Conservation (phyloP, 768 basidiomycete species). For the Sporobolomyces phaffii region DNA sequence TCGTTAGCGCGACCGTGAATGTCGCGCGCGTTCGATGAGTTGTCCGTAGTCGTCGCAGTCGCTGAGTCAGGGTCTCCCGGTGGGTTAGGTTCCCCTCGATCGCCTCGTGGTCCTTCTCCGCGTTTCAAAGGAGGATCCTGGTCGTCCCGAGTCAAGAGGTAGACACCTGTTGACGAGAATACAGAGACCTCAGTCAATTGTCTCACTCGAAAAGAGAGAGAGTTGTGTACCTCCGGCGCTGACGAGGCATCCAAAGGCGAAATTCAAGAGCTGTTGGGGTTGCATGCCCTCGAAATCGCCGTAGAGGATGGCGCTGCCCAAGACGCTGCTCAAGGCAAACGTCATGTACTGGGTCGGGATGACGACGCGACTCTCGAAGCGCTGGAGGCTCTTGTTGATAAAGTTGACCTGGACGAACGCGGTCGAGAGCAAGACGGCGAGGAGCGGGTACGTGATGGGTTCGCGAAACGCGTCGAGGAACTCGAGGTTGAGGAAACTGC, state of each 20-base stretch:
- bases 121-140: not conserved
- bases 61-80: too few species aligned
- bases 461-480: conserved; percentile 53
- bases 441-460: conserved; percentile 75
- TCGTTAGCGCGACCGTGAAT: too few species aligned
- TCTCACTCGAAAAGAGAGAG: not conserved
- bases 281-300: conserved; percentile 67
- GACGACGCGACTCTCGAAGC: conserved; percentile 89
- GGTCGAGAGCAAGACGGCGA: conserved; percentile 55
- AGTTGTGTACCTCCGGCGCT: conserved; percentile 10
- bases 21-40: too few species aligned
- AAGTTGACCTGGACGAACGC: conserved; percentile 46
- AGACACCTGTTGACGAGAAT: conserved; percentile 20
- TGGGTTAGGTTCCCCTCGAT: too few species aligned
- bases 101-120: not conserved
- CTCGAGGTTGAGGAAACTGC: conserved; percentile 76
- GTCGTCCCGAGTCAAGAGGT: conserved; percentile 25
- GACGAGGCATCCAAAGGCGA: conserved; percentile 21
- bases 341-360: conserved; percentile 92
- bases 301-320: conserved; percentile 87
- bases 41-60: too few species aligned
- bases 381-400: conserved; percentile 56
- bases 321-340: conserved; percentile 86
- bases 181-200: not conserved
- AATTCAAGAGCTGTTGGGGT: conserved; percentile 6